These are phyloP conservation scores for Primulina huaijiensis DNA, from an alignment of 257 asterid genomes.

Conservation along the genomic window DNA sequence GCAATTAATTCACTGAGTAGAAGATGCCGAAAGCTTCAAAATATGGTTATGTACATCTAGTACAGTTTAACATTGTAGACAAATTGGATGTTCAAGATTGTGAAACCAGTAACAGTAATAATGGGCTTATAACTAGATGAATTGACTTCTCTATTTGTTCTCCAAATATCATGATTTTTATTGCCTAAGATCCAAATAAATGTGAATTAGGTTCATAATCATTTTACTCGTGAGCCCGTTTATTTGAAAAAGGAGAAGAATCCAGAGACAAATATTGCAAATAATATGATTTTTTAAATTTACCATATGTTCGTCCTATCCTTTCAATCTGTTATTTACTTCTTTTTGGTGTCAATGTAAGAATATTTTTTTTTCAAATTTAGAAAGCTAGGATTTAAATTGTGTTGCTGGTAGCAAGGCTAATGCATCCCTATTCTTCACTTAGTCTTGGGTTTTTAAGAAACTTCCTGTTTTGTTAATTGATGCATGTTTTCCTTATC, in stretches of 20 bases:
- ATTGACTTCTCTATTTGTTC: not conserved
- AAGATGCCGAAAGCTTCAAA: conserved; percentile 5
- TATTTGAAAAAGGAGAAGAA: not conserved
- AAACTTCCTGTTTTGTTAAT: conserved; percentile 6
- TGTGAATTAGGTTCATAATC: conserved; percentile 12
- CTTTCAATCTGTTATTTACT: not conserved
- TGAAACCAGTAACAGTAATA: not conserved
- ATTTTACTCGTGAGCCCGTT: conserved; percentile 9
- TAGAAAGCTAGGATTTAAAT: conserved; percentile 19
- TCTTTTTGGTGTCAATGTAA: not conserved
- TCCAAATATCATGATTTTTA: not conserved
- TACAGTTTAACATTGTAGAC: conserved; percentile 4
- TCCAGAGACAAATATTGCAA: not conserved
- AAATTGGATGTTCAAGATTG: conserved; percentile 15
- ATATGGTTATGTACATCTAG: not conserved
- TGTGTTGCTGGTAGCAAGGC: conserved; percentile 17
- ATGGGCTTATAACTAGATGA: not conserved
- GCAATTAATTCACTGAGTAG: not conserved
- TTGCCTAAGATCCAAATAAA: conserved; percentile 1
- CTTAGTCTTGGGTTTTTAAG: not conserved
- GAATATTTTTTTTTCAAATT: conserved; percentile 23
- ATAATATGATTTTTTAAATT: conserved; percentile 1
- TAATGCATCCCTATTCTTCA: conserved; percentile 9
- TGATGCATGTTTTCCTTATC: conserved; percentile 24
- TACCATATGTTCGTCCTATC: conserved; percentile 12